Evolutionary conservation across 2,329 filamentous ascomycete species (phyloP).

Genomic region (Nigrograna mackinnonii): DNA sequence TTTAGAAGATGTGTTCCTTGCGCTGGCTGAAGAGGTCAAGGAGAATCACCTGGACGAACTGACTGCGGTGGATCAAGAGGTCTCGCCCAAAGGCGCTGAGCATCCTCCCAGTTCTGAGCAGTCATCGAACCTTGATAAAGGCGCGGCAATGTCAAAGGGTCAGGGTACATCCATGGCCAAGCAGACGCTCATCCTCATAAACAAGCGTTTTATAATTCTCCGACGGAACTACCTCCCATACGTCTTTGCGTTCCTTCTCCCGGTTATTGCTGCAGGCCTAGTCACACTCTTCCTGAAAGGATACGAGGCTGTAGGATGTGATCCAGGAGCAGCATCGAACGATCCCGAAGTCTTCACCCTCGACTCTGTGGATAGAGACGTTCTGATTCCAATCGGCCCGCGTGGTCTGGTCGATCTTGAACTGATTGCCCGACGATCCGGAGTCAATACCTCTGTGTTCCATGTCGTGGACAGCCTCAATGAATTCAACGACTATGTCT

Average conservation of each 20-base stretch:
- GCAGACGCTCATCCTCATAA: slow-evolving; percentile 75
- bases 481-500: slow-evolving; percentile 70
- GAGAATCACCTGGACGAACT: slow-evolving; percentile 49
- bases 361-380: slow-evolving; percentile 20
- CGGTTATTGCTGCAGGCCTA: slow-evolving; percentile 77
- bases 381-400: slow-evolving; percentile 47
- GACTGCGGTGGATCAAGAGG: slow-evolving; percentile 13
- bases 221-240: slow-evolving; percentile 80
- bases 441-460: slow-evolving; percentile 34
- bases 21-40: slow-evolving; percentile 78
- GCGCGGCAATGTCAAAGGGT: slow-evolving; percentile 64
- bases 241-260: slow-evolving; percentile 73
- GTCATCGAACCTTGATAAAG: slow-evolving; percentile 27
- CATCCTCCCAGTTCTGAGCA: slow-evolving; percentile 24
- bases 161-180: slow-evolving; percentile 68
- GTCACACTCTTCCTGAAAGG: slow-evolving; percentile 74
- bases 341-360: slow-evolving; percentile 34
- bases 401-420: slow-evolving; percentile 30
- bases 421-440: slow-evolving; percentile 29
- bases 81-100: slow-evolving; percentile 23
- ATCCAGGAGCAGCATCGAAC: slow-evolving; percentile 39
- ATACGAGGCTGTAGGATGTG: slow-evolving; percentile 55
- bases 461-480: slow-evolving; percentile 65
- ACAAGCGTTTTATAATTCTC: slow-evolving; percentile 77
- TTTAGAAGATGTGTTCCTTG: slow-evolving; percentile 90